A percentile compares a stretch with the other conserved stretches of the same genome.
Conservation (phyloP, 805 yeast species). For the Saccharomycopsis javanensis region DNA sequence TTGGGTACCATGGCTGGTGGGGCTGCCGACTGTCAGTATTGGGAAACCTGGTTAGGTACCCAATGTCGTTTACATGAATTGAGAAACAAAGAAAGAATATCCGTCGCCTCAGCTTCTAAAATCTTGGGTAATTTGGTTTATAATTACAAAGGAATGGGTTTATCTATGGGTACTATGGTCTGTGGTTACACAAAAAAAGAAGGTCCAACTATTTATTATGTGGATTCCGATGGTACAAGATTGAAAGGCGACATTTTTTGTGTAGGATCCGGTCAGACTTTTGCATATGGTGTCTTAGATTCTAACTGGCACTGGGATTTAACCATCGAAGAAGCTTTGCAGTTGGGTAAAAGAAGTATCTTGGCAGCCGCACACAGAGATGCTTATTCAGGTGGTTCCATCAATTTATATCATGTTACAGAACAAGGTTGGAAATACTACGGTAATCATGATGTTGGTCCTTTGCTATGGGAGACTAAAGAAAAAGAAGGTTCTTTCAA, state of each 20-base stretch:
- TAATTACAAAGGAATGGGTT: constrained; percentile 94
- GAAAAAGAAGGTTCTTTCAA: constrained; percentile 82
- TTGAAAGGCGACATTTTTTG: constrained; percentile 90
- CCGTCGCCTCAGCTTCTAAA: constrained; percentile 95
- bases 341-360: constrained; percentile 89
- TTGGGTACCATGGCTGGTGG: constrained; percentile 99
- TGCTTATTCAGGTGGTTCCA: constrained; percentile 95
- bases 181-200: constrained; percentile 95
- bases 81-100: constrained; percentile 87
- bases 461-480: constrained; percentile 84
- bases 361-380: constrained; percentile 98
- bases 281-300: constrained; percentile 97
- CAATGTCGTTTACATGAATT: constrained; percentile 94
- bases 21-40: constrained; percentile 98
- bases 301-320: constrained; percentile 88
- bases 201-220: constrained; percentile 92
- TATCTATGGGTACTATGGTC: constrained; percentile 98
- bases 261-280: constrained; percentile 98
- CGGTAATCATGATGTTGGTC: constrained; percentile 90
- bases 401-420: constrained; percentile 85
- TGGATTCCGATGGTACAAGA: constrained; percentile 95
- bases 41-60: constrained; percentile 98
- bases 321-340: constrained; percentile 85
- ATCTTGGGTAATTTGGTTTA: constrained; percentile 84
- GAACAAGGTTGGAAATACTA: constrained; percentile 93